Conservation (phyloP, 306 rosid genomes). For the Inga laurina region DNA sequence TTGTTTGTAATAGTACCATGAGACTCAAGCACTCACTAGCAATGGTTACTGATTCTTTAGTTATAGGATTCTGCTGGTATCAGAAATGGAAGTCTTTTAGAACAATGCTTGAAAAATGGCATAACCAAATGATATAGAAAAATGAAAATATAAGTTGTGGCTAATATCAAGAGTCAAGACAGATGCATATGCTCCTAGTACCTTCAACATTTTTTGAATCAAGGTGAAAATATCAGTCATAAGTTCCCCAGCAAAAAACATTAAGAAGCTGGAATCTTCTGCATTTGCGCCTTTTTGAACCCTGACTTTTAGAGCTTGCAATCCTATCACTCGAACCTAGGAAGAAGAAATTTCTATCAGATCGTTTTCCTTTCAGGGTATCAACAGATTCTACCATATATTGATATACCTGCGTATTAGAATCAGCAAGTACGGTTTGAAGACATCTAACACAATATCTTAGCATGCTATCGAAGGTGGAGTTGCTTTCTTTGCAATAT, state of each 20-base stretch:
- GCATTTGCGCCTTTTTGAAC: constrained; percentile 55
- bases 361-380: constrained; percentile 32
- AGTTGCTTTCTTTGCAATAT: constrained; percentile 44
- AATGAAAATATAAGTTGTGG: constrained; percentile 11
- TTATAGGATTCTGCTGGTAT: constrained; percentile 66
- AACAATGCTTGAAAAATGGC: constrained; percentile 28
- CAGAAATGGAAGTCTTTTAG: constrained; percentile 34
- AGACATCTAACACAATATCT: constrained; percentile 62
- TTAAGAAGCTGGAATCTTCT: constrained; percentile 59
- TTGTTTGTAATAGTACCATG: constrained; percentile 75
- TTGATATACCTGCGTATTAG: constrained; percentile 69
- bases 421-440: constrained; percentile 62
- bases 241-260: constrained; percentile 80
- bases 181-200: constrained; percentile 30
- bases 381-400: constrained; percentile 27
- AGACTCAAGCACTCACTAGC: constrained; percentile 79
- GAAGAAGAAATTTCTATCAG: constrained; percentile 36
- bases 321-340: constrained; percentile 80
- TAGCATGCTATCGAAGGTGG: constrained; percentile 40
- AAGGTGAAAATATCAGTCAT: constrained; percentile 56
- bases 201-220: constrained; percentile 69
- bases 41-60: constrained; percentile 68
- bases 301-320: constrained; percentile 77
- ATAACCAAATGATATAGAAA: constrained; percentile 1
- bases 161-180: constrained; percentile 18